Percentiles rank a stretch among this genome's conserved stretches.
These are phyloP conservation scores for Cryptococcus sp. DNA, from an alignment of 1,284 basidiomycete genomes.

Conservation along the genomic window DNA sequence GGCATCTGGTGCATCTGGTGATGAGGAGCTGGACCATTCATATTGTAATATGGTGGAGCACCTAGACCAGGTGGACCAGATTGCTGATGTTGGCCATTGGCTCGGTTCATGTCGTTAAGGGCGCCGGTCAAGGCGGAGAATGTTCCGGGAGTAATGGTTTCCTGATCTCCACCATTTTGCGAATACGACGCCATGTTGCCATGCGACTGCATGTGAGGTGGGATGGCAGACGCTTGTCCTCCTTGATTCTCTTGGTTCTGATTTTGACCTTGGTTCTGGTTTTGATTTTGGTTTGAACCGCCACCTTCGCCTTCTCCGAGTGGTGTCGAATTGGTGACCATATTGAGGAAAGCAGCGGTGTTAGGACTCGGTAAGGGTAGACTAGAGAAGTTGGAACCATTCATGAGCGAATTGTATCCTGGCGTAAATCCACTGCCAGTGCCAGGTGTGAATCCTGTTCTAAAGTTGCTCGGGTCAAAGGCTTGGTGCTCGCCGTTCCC, in stretches of 20 bases:
- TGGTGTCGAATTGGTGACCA: constrained; percentile 70
- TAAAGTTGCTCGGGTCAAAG: constrained; percentile 65
- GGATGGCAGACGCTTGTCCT: constrained; percentile 30
- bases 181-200: constrained; percentile 29
- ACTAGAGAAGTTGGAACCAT: constrained; percentile 36
- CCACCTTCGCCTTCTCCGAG: constrained; percentile 38
- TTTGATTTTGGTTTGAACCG: not conserved
- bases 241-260: constrained; percentile 1
- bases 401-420: constrained; percentile 43
- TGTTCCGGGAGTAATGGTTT: constrained; percentile 87
- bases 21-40: constrained; percentile 15
- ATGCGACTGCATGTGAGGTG: constrained; percentile 30
- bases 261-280: not conserved
- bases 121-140: constrained; percentile 74
- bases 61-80: constrained; percentile 5
- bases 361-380: constrained; percentile 77
- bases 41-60: constrained; percentile 12
- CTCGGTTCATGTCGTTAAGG: constrained; percentile 51
- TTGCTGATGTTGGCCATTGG: constrained; percentile 1
- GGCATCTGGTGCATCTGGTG: constrained; percentile 6
- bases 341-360: constrained; percentile 86
- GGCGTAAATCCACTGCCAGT: constrained; percentile 74
- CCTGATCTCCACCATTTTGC: constrained; percentile 26
- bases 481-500: constrained; percentile 47
- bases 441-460: constrained; percentile 67